Percentiles rank a stretch among this genome's conserved stretches.
Conservation (phyloP, 768 basidiomycete genomes). For the Coprinellus micaceus region DNA sequence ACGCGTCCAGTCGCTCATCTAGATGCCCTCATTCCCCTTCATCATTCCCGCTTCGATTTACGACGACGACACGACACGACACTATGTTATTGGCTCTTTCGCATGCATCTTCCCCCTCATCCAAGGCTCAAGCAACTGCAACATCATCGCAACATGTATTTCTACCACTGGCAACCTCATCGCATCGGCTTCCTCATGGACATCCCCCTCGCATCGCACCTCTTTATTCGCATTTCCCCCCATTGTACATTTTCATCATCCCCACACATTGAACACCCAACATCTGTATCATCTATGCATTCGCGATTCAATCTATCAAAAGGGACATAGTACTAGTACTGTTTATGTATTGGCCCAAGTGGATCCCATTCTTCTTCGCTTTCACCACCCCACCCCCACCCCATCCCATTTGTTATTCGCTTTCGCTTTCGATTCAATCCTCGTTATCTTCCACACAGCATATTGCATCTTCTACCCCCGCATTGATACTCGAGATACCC, state of each 20-base stretch:
- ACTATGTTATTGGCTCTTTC: neutral
- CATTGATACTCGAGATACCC: neutral
- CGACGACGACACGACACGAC: slow-evolving; percentile 6
- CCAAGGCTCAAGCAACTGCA: neutral
- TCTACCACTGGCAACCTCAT: slow-evolving; percentile 6
- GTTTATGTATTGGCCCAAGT: too few relatives aligned
- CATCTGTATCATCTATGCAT: slow-evolving; percentile 1
- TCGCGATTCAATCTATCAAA: too few relatives aligned
- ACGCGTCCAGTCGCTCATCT: slow-evolving; percentile 24
- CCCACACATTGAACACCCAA: neutral
- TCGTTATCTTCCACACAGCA: too few relatives aligned
- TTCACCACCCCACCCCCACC: too few relatives aligned
- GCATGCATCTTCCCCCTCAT: neutral
- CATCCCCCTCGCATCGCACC: neutral
- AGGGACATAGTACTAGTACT: too few relatives aligned
- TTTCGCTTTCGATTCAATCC: too few relatives aligned
- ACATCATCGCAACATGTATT: slow-evolving; percentile 8
- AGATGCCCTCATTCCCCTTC: neutral
- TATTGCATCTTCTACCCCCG: too few relatives aligned
- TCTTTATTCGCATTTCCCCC: neutral
- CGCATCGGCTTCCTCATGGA: neutral
- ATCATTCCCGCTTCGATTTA: neutral
- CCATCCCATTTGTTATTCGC: too few relatives aligned
- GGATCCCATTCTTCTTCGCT: too few relatives aligned
- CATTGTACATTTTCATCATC: neutral